Evolutionary conservation across 177 flowering plant genomes (phyloP), one percentile per base, ranked within the genome.

Genomic region (Telopea speciosissima): DNA sequence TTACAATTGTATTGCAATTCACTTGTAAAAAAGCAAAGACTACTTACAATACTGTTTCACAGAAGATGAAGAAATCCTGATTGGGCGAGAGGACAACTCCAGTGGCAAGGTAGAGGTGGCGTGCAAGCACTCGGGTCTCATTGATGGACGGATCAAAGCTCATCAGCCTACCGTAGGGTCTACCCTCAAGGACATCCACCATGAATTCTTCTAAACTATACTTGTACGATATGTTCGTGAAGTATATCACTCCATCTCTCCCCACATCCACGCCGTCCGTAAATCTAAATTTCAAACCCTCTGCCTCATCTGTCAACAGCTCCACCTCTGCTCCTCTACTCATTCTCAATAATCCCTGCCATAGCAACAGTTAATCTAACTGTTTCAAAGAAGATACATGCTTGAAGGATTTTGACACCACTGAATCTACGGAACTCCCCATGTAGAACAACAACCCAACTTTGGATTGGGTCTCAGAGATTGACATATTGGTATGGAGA

Each of bases 171-270:
- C 97, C 99, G 66, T 93, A 62, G 5, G 99, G 98, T 49, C 79
- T 79, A 17, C 94, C 92, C 73, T 89, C 99, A 7, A 88, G 62
- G 0, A 83, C 4, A 68, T 90, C 97, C 5, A 31, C 33, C 33
- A 33, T 16, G 64, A 22, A 24, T 0, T 85, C 70, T 0, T 72
- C 1, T 1, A 89, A 14, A 9, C 9, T 25, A 75, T 92, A 85
- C 63, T 89, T 92, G 65, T 78, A 83, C 0, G 94, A 85, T 24
- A 98, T 92, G 65, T 92, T 97, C 0, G 98, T 89, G 79, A 95
- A 95, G 73, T 95, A 95, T 12, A 95, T 81, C 12, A 74, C 69
- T 17, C 98, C 97, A 70, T 92, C 83, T 0, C 70, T 45, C 0
- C 86, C 90, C 17, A 92, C 76, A 66, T 85, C 96, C 0, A 90